phyloP scores from a whole-genome alignment of 2,329 filamentous ascomycete species.

The Pezicula rhizophila region DNA sequence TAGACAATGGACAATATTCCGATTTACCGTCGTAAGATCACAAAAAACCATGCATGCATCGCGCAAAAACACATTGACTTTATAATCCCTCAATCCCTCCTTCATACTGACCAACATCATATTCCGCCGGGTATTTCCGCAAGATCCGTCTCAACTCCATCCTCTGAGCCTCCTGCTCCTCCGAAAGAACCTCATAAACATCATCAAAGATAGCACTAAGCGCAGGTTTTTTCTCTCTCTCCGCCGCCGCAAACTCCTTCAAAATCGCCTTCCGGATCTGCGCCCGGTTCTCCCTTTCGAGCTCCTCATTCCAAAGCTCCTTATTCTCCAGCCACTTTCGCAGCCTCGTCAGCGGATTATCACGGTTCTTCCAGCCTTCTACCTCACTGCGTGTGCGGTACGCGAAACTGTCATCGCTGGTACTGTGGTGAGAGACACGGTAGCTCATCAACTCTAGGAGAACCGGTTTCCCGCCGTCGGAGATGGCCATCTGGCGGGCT shows the following conservation, averaged over 20 bases:
- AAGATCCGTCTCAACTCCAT: slow-evolving; percentile 64
- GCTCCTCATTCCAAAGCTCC: slow-evolving; percentile 73
- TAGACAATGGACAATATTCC: too few relatives aligned
- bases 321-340: slow-evolving; percentile 82
- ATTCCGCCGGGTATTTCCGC: slow-evolving; percentile 80
- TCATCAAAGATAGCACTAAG: slow-evolving; percentile 70
- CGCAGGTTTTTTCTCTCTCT: slow-evolving; percentile 69
- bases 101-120: slow-evolving; percentile 71
- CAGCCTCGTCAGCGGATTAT: slow-evolving; percentile 76
- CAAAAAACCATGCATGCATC: too few relatives aligned
- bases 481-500: slow-evolving; percentile 69
- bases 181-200: slow-evolving; percentile 77
- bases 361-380: slow-evolving; percentile 80
- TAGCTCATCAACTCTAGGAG: slow-evolving; percentile 92
- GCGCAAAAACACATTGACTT: too few relatives aligned
- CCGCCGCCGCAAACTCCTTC: slow-evolving; percentile 72
- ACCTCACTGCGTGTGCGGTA: slow-evolving; percentile 87
- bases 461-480: slow-evolving; percentile 47
- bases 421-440: slow-evolving; percentile 89
- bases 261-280: slow-evolving; percentile 65
- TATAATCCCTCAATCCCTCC: slow-evolving; percentile 61
- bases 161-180: slow-evolving; percentile 69
- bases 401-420: slow-evolving; percentile 88
- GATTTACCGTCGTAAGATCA: too few relatives aligned
- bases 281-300: slow-evolving; percentile 66